Percentiles rank a stretch among this genome's conserved stretches.
phyloP scores from a whole-genome alignment of 2,329 filamentous ascomycete species.

The Talaromyces verruculosus region DNA sequence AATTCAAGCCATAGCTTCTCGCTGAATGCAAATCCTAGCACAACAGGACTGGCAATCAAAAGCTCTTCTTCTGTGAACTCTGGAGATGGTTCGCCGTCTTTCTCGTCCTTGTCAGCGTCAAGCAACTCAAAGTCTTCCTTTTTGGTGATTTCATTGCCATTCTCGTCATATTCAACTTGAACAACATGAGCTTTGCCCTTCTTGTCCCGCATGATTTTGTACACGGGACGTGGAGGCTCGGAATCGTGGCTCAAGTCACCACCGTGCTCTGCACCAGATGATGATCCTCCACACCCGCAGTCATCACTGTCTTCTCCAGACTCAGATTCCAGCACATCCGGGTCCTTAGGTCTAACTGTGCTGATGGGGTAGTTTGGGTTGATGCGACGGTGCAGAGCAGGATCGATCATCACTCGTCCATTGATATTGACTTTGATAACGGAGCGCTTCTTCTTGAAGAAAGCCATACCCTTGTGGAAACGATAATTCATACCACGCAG shows the following conservation, averaged over 20 bases:
- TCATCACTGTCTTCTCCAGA: slow-evolving; percentile 42
- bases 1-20: slow-evolving; percentile 93
- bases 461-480: slow-evolving; percentile 79
- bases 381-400: slow-evolving; percentile 76
- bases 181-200: slow-evolving; percentile 54
- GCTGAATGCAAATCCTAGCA: slow-evolving; percentile 81
- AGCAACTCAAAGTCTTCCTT: slow-evolving; percentile 61
- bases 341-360: slow-evolving; percentile 69
- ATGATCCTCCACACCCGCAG: slow-evolving; percentile 39
- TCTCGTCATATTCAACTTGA: slow-evolving; percentile 56
- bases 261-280: slow-evolving; percentile 39
- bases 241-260: slow-evolving; percentile 40
- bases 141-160: slow-evolving; percentile 54
- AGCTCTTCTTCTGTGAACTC: slow-evolving; percentile 80
- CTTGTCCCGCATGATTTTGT: slow-evolving; percentile 57
- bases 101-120: slow-evolving; percentile 35
- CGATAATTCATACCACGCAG: slow-evolving; percentile 83
- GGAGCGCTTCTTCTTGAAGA: slow-evolving; percentile 75
- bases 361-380: slow-evolving; percentile 83
- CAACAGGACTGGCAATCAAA: slow-evolving; percentile 77
- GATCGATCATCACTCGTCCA: slow-evolving; percentile 84
- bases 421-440: slow-evolving; percentile 81
- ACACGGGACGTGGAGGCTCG: slow-evolving; percentile 42
- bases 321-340: slow-evolving; percentile 55
- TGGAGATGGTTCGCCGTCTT: slow-evolving; percentile 37